Evolutionary conservation across 2,329 filamentous ascomycete species (phyloP), one percentile per base, ranked within the genome.

Genomic region (Neospermospora avenae): DNA sequence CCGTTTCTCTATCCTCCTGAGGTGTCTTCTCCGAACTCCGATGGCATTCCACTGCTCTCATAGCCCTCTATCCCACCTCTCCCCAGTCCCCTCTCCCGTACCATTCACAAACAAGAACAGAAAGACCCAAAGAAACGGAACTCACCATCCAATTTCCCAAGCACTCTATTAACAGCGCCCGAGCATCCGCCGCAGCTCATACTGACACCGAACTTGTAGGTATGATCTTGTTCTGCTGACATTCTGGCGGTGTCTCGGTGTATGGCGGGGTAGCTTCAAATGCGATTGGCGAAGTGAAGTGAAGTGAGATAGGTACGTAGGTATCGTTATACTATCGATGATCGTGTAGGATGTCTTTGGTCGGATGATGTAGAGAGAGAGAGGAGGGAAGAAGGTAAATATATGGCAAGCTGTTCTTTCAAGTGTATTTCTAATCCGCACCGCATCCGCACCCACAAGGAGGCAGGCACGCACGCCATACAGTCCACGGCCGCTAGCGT

Each of bases 171-270:
- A 46, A 99, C 83, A 68, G 95, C 95, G 72, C 93, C 92, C 48
- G 93, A 97, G 87, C 95, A 99, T 75, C 95, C 95, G 74, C 90
- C 86, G 80, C 95, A 99, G 82, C 81, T 89, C 95, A 99, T 99
- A 77, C 80, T 82, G 76, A 98, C 85, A 77, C 93, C 87, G 82
- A 98, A 98, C 77, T 95, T 91, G 88, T 98, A 98, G 69, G 86
- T 90, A 81, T 96, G 91, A 10, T 57, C 55, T 69, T 96, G 91
- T 70, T 88, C 85, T 48, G 63, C 64, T 13, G 63, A 64, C 62
- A 65, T 67, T 16, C 24, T 61, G 28, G 51, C 53, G 44, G 6
- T 24, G 25, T 25, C 24, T 18, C 11, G 22, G 11, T 53, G n/a
- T 24, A 42, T 20, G 6, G 39, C 39, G 39, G 39, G 39, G 39